phyloP scores from a whole-genome alignment of 345 rosid species.

The Syzygium grande region DNA sequence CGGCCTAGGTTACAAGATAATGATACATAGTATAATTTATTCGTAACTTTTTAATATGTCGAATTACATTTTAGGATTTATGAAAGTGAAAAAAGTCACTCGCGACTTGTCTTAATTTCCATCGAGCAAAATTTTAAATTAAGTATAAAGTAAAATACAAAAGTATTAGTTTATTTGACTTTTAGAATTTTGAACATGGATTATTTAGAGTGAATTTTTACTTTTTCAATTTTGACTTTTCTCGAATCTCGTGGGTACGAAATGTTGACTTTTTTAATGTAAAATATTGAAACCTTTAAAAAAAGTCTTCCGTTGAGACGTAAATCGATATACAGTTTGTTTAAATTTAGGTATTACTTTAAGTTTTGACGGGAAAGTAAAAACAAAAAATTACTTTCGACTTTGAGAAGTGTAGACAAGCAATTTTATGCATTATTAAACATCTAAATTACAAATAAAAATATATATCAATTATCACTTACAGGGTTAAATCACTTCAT shows the following conservation, averaged over 20 bases:
- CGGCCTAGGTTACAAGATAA: neutral
- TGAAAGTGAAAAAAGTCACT: neutral
- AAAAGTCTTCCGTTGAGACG: neutral
- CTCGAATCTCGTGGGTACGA: neutral
- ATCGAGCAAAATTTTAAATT: neutral
- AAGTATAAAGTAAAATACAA: neutral
- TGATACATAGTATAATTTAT: neutral
- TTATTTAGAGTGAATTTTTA: neutral
- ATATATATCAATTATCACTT: neutral
- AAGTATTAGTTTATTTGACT: neutral
- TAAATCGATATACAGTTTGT: rapidly evolving
- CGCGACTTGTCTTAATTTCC: neutral
- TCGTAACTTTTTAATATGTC: neutral
- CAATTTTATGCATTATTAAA: neutral
- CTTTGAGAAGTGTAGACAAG: neutral
- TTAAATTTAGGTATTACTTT: neutral
- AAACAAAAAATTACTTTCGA: neutral
- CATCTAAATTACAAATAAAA: neutral
- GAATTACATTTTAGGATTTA: neutral
- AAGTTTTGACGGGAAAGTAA: neutral
- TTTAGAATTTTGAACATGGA: neutral
- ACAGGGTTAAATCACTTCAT: neutral
- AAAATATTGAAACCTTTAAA: neutral
- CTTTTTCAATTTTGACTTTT: neutral
- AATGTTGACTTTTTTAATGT: neutral